Percentiles rank a stretch among this genome's conserved stretches.
Conservation (phyloP, 768 basidiomycete species). For the Rhodotorula babjevae region DNA sequence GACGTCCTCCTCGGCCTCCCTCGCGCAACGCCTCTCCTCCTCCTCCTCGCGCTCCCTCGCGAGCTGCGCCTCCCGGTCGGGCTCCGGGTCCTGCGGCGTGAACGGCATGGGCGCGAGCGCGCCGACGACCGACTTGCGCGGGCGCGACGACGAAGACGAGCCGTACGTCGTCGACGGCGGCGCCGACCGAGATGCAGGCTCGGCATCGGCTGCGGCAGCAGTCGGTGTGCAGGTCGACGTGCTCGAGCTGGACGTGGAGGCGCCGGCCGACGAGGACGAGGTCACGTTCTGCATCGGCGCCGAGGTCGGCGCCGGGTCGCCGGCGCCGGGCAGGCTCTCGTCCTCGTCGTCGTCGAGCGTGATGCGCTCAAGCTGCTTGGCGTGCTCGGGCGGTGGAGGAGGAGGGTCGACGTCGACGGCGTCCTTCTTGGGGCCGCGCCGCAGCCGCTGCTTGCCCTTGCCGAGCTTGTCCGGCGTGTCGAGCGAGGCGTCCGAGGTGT, state of each 20-base stretch:
- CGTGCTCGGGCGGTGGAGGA: not conserved
- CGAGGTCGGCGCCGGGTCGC: too few relatives aligned
- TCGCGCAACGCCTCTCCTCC: not conserved
- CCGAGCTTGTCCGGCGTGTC: not conserved
- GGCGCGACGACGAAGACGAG: not conserved
- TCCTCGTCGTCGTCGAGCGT: not conserved
- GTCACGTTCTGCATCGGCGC: not conserved
- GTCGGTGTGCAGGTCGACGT: too few relatives aligned
- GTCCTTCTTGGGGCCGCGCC: not conserved
- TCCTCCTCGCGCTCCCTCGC: not conserved
- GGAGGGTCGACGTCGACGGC: too few relatives aligned
- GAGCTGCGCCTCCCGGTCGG: not conserved
- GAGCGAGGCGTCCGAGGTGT: slow-evolving; percentile 1
- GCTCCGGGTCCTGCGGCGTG: slow-evolving; percentile 5
- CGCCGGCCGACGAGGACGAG: not conserved
- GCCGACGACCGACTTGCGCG: not conserved
- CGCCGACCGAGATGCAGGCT: too few relatives aligned
- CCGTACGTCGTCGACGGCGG: not conserved
- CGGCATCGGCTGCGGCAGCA: not conserved
- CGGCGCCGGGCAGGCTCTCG: not conserved
- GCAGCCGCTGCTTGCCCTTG: not conserved
- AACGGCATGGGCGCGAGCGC: not conserved
- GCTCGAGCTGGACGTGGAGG: not conserved
- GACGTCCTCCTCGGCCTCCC: not conserved
- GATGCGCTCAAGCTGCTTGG: not conserved